Evolutionary conservation across 495 filamentous ascomycete genomes (phyloP).

Genomic region (Alectoria sarmentosa): DNA sequence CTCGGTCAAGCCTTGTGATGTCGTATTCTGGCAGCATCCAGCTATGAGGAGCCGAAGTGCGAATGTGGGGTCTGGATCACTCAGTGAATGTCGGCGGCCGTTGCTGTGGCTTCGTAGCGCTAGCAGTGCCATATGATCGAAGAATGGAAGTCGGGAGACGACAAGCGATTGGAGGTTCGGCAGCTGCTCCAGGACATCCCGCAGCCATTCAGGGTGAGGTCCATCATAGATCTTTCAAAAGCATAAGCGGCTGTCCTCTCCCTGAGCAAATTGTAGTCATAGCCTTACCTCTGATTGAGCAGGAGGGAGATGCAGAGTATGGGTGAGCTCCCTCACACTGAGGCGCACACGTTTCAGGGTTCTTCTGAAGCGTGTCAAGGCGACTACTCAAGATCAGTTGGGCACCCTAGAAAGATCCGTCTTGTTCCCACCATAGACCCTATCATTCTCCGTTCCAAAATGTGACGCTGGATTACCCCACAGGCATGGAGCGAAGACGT

Average conservation of each 20-base stretch:
- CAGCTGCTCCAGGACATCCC: constrained; percentile 52
- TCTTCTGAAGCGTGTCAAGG: constrained; percentile 55
- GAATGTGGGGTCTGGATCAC: constrained; percentile 25
- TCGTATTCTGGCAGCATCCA: constrained; percentile 51
- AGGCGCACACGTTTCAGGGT: constrained; percentile 48
- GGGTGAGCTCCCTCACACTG: constrained; percentile 49
- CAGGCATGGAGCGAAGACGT: constrained; percentile 52
- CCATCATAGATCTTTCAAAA: constrained; percentile 47
- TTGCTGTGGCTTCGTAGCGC: constrained; percentile 34
- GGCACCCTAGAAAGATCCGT: not conserved
- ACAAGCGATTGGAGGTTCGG: constrained; percentile 56
- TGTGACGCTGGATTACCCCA: constrained; percentile 63
- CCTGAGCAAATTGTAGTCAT: not conserved
- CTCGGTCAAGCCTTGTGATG: constrained; percentile 45
- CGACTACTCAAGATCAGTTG: constrained; percentile 37
- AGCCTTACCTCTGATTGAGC: constrained; percentile 46
- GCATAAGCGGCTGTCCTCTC: not conserved
- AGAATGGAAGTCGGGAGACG: constrained; percentile 55
- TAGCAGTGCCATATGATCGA: constrained; percentile 55
- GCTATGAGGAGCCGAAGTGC: constrained; percentile 50
- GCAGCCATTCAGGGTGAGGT: constrained; percentile 53
- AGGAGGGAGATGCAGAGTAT: constrained; percentile 61
- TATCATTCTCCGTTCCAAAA: constrained; percentile 56
- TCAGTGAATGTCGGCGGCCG: constrained; percentile 15
- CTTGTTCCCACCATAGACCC: constrained; percentile 46